Base-by-base conservation (phyloP, 805 yeast genomes). In the Kurtzmaniella fragi region DNA sequence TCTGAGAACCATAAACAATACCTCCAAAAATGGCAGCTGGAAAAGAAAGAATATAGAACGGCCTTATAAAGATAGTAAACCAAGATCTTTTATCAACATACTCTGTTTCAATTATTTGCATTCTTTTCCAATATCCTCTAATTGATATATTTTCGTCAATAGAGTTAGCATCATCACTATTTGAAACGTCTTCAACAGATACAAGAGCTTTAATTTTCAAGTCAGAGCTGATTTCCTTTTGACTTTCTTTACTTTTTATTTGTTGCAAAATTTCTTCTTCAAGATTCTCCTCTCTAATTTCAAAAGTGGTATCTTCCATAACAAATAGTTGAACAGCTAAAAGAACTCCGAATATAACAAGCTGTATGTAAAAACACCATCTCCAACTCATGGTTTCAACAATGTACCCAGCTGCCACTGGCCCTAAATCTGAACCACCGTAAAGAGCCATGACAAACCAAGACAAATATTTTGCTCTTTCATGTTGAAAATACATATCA, bases 11-110 rank as follows among this genome's bases (percentile, higher is more conserved):
- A 43, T 72, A 71, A 14, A 67, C 62, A 17, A 71, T 38, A 7
- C 77, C 75, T 33, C 71, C 66, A 71, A 71, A 71, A 14, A 71
- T 50, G 17, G 71, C 57, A 5, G 72, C 71, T 1, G 78, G 77
- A 34, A 72, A 61, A 6, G 49, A 54, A 32, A 51, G 51, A 46
- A 52, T 49, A 27, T 57, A 47, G 34, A 67, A 47, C 11, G 78
- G 77, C 29, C 72, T 53, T 16, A 45, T 44, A 39, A 56, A 62
- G 9, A 71, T 61, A 16, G 60, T 51, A 26, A 59, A 49, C 64
- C 69, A 65, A 3, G 73, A 52, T 38, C 75, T 56, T 27, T 57
- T 51, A 48, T 71, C 74, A 47, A 57, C 65, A 49, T 63, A 64
- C 25, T 57, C 62, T 6, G 57, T 52, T 40, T 70, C 71, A 17